These are phyloP conservation scores for Lizanozyma gosingica DNA, from an alignment of 1,139 yeast species.

Conservation along the genomic window DNA sequence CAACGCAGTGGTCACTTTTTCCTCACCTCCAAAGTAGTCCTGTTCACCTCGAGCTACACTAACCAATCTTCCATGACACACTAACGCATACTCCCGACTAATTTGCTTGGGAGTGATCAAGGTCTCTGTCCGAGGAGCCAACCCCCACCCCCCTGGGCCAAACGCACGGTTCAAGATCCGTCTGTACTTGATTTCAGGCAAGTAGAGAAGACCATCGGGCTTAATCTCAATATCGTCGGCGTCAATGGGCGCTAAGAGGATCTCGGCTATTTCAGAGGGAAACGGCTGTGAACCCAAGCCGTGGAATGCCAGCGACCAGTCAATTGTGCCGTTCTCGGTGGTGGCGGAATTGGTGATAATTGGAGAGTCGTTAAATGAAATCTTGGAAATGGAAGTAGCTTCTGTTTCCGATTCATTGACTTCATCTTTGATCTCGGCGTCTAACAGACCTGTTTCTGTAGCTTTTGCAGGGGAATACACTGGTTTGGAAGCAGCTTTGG, in stretches of 20 bases:
- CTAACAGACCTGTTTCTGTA: not conserved
- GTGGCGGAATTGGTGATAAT: not conserved
- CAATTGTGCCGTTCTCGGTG: constrained; percentile 15
- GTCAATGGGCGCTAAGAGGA: constrained; percentile 50
- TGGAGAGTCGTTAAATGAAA: not conserved
- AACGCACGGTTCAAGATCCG: constrained; percentile 81
- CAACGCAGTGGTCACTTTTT: constrained; percentile 88
- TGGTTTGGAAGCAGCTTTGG: not conserved
- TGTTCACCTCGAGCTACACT: constrained; percentile 95
- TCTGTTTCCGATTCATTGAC: not conserved
- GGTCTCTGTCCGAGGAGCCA: constrained; percentile 88
- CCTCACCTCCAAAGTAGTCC: constrained; percentile 74
- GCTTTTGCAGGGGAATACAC: not conserved
- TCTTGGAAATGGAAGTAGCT: not conserved
- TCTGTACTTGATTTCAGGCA: constrained; percentile 93
- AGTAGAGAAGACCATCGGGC: constrained; percentile 85
- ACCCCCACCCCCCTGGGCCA: constrained; percentile 99
- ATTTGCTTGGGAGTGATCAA: constrained; percentile 52
- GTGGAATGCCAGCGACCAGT: constrained; percentile 73
- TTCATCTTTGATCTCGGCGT: not conserved
- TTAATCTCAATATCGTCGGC: constrained; percentile 81
- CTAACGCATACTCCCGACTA: constrained; percentile 82
- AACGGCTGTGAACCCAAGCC: constrained; percentile 81
- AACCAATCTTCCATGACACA: constrained; percentile 82
- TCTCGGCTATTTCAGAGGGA: constrained; percentile 46